Evolutionary conservation across 768 basidiomycete genomes (phyloP), one percentile per base, ranked within the genome.

Genomic region (Neoboletus magnificus): DNA sequence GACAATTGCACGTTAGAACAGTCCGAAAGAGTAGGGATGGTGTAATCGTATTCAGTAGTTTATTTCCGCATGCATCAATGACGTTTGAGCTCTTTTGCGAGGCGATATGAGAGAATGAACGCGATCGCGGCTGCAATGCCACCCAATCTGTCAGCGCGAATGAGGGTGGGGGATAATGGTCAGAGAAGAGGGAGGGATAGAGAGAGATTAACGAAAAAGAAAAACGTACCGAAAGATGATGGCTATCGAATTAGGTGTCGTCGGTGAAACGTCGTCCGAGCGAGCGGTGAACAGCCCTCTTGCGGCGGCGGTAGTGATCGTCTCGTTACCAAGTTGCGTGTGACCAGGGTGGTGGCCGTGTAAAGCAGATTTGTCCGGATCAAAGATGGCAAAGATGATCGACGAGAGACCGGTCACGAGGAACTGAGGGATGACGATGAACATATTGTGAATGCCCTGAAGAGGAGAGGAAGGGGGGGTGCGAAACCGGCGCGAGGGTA

Each of bases 361-460:
- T 1, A 76, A 57, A 25, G 70, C 74, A 6, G 77, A 74, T 51
- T 79, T 82, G 25, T 73, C 66, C 1, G 89, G 86, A 56, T 96
- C 94, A 57, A 93, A 78, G 5, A 97, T 71, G 18, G 89, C 90
- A 65, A 98, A 97, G 44, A 98, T 80, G 57, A 95, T 74, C 11
- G 93, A 84, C 0, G 93, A 85, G 5, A 98, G 70, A 23, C 86
- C 93, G 0, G 91, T 95, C 32, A 95, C 88, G 39, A 98, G 78
- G 72, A 98, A 95, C 66, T 98, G 96, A 0, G 96, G 96, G 8
- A 97, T 74, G 55, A 98, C 96, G 58, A 98, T 77, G 71, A 90
- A 96, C 56, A 97, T 82, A 65, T 97, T 98, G 72, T 98, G 94
- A 50, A 98, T 96, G 39, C 96, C 94, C 91, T 93, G 57, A n/a